phyloP scores from a whole-genome alignment of 257 asterid genomes.

The Buddleja alternifolia region DNA sequence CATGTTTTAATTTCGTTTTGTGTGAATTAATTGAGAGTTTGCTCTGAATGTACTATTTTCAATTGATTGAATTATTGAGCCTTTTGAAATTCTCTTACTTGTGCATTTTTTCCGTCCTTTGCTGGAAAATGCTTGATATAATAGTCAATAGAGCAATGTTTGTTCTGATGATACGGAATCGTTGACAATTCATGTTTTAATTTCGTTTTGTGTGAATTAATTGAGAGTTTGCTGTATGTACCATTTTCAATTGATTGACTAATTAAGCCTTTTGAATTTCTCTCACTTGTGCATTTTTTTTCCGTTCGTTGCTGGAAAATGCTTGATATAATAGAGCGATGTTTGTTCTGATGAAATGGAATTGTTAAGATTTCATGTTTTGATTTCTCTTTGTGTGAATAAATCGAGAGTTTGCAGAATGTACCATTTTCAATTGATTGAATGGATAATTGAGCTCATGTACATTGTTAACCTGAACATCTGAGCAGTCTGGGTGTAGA shows the following conservation, averaged over 20 bases:
- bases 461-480: conserved; percentile 7
- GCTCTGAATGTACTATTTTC: too few relatives aligned
- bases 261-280: neutral
- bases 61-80: neutral
- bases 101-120: neutral
- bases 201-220: too few relatives aligned
- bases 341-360: neutral
- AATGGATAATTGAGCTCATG: neutral
- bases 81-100: neutral
- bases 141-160: neutral
- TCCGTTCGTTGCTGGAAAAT: conserved; percentile 15
- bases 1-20: too few relatives aligned
- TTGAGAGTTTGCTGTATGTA: too few relatives aligned
- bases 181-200: too few relatives aligned
- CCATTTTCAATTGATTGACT: neutral
- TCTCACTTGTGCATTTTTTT: neutral
- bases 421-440: conserved; percentile 14
- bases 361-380: neutral
- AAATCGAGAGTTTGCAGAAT: neutral
- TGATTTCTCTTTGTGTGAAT: neutral
- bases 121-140: conserved; percentile 9
- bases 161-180: neutral
- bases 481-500: neutral
- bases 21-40: too few relatives aligned
- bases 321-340: neutral